Conservation (phyloP, 2,329 filamentous ascomycete genomes). For the Pleurostoma richardsiae region DNA sequence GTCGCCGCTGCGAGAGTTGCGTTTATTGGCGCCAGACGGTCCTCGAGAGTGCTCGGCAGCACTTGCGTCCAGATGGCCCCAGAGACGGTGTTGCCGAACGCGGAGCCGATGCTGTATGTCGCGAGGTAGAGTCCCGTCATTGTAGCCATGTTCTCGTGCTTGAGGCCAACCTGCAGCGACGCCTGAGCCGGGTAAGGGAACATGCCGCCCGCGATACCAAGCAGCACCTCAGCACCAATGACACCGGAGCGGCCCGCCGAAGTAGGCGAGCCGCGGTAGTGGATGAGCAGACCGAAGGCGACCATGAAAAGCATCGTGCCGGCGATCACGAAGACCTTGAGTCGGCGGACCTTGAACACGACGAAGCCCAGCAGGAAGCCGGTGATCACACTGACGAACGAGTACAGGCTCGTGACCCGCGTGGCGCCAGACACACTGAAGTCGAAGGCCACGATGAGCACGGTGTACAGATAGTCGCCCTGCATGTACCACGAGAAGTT, state of each 20-base stretch:
- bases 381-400: constrained; percentile 49
- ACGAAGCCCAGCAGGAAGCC: constrained; percentile 52
- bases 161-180: constrained; percentile 33
- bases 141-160: constrained; percentile 53
- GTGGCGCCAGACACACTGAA: constrained; percentile 52
- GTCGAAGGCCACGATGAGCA: constrained; percentile 57
- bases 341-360: constrained; percentile 50
- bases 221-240: constrained; percentile 56
- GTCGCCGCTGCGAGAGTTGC: constrained; percentile 26
- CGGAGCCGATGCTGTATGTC: constrained; percentile 58
- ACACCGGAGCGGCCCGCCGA: constrained; percentile 45
- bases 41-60: constrained; percentile 38
- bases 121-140: constrained; percentile 60
- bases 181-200: constrained; percentile 48
- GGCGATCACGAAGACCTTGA: constrained; percentile 59
- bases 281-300: constrained; percentile 61
- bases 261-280: constrained; percentile 49
- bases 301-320: constrained; percentile 58
- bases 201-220: constrained; percentile 60
- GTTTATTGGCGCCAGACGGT: constrained; percentile 22
- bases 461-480: constrained; percentile 59
- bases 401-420: constrained; percentile 56
- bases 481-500: constrained; percentile 60
- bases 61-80: constrained; percentile 59
- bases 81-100: constrained; percentile 54